These are phyloP conservation scores for Aspergillus tamarii DNA, from an alignment of 2,329 filamentous ascomycete species.

Conservation along the genomic window DNA sequence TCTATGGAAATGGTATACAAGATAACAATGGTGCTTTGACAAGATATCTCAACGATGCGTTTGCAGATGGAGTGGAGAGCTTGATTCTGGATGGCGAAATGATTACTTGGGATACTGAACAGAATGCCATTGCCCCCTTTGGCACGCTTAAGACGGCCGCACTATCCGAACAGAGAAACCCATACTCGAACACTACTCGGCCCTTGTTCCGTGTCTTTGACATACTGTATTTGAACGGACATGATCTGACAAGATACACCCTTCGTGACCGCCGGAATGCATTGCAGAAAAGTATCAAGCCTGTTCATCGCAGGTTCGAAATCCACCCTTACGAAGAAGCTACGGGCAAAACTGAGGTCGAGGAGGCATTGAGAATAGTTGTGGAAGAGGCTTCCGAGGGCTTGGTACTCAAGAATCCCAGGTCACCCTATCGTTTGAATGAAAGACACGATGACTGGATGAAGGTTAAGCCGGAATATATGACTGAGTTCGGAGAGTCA, in stretches of 20 bases:
- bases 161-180: conserved; percentile 75
- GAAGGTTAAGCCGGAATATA: conserved; percentile 98
- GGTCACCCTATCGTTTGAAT: conserved; percentile 82
- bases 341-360: conserved; percentile 71
- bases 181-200: conserved; percentile 65
- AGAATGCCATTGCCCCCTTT: conserved; percentile 84
- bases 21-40: conserved; percentile 79
- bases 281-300: conserved; percentile 69
- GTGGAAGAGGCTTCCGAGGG: conserved; percentile 88
- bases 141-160: conserved; percentile 93
- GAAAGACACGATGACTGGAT: conserved; percentile 95
- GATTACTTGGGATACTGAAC: conserved; percentile 93
- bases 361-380: conserved; percentile 76
- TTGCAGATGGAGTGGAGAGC: conserved; percentile 75
- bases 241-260: conserved; percentile 77
- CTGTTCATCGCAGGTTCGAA: conserved; percentile 77
- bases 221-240: conserved; percentile 83
- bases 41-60: conserved; percentile 75
- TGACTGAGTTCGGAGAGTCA: conserved; percentile 92
- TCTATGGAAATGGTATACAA: conserved; percentile 78
- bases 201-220: conserved; percentile 89
- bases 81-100: conserved; percentile 96
- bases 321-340: conserved; percentile 74
- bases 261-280: conserved; percentile 78
- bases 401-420: conserved; percentile 89